These are phyloP conservation scores for Globisporangium sylvaticum DNA, from an alignment of 352 stramenopile species.

Conservation along the genomic window DNA sequence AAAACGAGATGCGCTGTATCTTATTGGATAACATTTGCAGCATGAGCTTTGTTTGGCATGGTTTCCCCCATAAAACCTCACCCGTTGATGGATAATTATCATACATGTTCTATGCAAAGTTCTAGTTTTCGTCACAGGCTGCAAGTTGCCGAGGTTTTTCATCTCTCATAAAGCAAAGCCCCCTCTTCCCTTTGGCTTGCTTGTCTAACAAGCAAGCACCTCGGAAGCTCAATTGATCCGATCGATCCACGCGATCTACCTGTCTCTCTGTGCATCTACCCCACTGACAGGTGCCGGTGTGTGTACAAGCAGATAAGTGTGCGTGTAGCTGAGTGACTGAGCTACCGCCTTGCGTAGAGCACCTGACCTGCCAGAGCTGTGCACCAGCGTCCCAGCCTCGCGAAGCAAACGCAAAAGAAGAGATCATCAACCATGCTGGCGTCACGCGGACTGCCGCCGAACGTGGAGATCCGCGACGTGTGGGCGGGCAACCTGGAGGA, in stretches of 20 bases:
- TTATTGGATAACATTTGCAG: no score
- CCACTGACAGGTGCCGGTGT: neutral
- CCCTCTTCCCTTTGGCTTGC: neutral
- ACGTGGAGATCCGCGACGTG: slow-evolving; percentile 94
- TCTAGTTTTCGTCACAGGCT: neutral
- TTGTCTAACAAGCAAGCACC: slow-evolving; percentile 1
- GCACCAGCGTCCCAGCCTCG: neutral
- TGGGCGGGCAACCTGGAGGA: slow-evolving; percentile 92
- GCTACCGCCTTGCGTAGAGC: no score
- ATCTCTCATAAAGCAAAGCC: neutral
- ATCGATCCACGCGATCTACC: neutral
- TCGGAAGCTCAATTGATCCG: neutral
- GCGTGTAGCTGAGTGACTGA: neutral
- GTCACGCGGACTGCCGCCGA: slow-evolving; percentile 49
- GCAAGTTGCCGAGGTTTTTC: neutral
- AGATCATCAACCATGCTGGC: slow-evolving; percentile 29
- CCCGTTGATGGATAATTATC: neutral
- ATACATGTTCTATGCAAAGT: neutral
- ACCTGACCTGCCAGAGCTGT: neutral
- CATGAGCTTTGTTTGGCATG: no score
- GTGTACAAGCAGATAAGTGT: neutral
- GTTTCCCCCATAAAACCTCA: neutral
- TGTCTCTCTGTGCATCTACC: neutral
- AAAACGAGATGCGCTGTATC: no score
- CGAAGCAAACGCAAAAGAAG: neutral